A percentile compares a stretch with the other conserved stretches of the same genome.
Evolutionary conservation across 73 alveolate species (phyloP).

Genomic region (Paramecium sexaurelia): DNA sequence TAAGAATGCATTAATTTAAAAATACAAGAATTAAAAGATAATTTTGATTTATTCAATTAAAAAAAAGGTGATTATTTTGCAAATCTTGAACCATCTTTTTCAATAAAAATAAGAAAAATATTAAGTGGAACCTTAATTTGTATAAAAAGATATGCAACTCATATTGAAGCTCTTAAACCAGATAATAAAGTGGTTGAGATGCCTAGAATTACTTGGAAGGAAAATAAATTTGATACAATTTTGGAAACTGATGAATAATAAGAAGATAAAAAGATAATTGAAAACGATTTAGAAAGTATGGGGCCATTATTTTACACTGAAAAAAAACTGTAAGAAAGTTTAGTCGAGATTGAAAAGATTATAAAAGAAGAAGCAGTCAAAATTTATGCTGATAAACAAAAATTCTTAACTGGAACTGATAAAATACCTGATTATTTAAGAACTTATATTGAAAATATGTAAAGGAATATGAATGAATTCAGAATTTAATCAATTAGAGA

Average conservation of each 20-base stretch:
- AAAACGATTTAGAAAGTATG: constrained; percentile 58
- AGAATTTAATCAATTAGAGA: constrained; percentile 64
- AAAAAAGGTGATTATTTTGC: constrained; percentile 57
- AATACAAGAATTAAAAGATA: not conserved
- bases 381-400: constrained; percentile 60
- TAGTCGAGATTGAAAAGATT: constrained; percentile 56
- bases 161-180: constrained; percentile 62
- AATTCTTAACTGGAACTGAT: constrained; percentile 65
- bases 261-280: constrained; percentile 54
- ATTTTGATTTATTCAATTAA: constrained; percentile 28
- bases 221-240: constrained; percentile 66
- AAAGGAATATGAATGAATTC: constrained; percentile 60
- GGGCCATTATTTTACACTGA: constrained; percentile 63
- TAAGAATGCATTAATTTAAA: constrained; percentile 57
- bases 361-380: constrained; percentile 56
- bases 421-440: constrained; percentile 67
- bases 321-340: constrained; percentile 56
- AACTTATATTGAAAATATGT: constrained; percentile 53
- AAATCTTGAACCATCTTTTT: not conserved
- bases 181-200: constrained; percentile 60
- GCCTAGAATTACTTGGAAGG: constrained; percentile 64
- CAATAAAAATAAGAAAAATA: constrained; percentile 50
- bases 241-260: constrained; percentile 42
- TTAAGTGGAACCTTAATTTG: constrained; percentile 36
- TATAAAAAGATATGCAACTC: constrained; percentile 59